Percentiles rank a stretch among this genome's conserved stretches.
Conservation (phyloP, 2,329 filamentous ascomycete species). For the Clathrospora elynae region DNA sequence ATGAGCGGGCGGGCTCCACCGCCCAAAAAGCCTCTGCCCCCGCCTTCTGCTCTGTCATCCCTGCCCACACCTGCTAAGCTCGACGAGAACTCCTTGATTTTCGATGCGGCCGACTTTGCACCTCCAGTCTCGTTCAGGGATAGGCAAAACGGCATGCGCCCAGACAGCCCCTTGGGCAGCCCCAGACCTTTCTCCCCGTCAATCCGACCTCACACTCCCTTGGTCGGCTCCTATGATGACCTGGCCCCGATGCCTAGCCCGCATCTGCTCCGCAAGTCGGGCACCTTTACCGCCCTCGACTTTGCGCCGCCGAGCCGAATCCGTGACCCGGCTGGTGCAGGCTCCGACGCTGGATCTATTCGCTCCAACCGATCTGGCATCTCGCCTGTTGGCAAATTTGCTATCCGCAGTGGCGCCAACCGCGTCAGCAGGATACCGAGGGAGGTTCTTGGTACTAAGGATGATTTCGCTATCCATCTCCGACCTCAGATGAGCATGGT, state of each 20-base stretch:
- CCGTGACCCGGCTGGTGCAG: conserved; percentile 51
- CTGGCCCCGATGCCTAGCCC: conserved; percentile 85
- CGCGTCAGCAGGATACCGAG: conserved; percentile 83
- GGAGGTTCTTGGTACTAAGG: conserved; percentile 77
- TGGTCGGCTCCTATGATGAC: conserved; percentile 85
- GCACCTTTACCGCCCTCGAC: conserved; percentile 78
- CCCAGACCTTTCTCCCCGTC: conserved; percentile 73
- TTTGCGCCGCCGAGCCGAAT: conserved; percentile 80
- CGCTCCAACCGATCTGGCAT: conserved; percentile 78
- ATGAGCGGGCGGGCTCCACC: conserved; percentile 46
- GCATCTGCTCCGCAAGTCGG: conserved; percentile 75
- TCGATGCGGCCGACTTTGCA: conserved; percentile 82
- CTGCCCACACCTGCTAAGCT: conserved; percentile 86
- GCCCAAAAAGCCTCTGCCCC: conserved; percentile 67
- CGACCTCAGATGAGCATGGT: conserved; percentile 62
- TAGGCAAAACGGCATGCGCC: conserved; percentile 67
- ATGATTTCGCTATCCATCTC: conserved; percentile 66
- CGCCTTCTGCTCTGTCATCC: conserved; percentile 73
- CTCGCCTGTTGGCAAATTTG: conserved; percentile 70
- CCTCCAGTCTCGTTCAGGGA: conserved; percentile 69
- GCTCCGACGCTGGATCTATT: conserved; percentile 56
- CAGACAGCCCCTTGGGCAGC: conserved; percentile 64
- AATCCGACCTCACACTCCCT: conserved; percentile 74
- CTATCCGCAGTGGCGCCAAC: conserved; percentile 79
- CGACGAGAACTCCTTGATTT: conserved; percentile 73